These are phyloP conservation scores for Rickenella mellea DNA, from an alignment of 768 basidiomycete genomes.

Conservation along the genomic window DNA sequence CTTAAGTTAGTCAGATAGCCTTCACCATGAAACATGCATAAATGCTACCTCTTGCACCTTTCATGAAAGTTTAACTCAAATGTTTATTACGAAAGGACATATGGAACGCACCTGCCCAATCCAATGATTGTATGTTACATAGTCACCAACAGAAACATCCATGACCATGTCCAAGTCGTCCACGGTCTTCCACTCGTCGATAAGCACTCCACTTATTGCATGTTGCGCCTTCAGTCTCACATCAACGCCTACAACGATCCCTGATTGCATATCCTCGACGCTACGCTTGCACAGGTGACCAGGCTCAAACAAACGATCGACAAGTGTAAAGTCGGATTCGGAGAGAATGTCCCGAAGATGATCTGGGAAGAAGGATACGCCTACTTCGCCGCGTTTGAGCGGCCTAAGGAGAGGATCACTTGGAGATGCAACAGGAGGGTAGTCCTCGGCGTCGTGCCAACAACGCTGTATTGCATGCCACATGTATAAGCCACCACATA, in stretches of 20 bases:
- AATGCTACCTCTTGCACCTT: background rate
- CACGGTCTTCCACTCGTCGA: slow-evolving; percentile 55
- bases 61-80: background rate
- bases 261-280: slow-evolving; percentile 64
- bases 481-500: slow-evolving; percentile 1
- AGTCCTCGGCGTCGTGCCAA: slow-evolving; percentile 82
- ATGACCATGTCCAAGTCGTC: slow-evolving; percentile 47
- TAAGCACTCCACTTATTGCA: slow-evolving; percentile 50
- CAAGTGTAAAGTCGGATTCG: slow-evolving; percentile 58
- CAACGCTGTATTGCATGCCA: slow-evolving; percentile 45
- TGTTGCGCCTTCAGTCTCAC: slow-evolving; percentile 66
- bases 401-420: slow-evolving; percentile 70
- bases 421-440: slow-evolving; percentile 32
- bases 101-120: slow-evolving; percentile 75
- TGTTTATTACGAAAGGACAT: too few relatives aligned
- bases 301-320: slow-evolving; percentile 68
- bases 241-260: slow-evolving; percentile 56
- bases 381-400: slow-evolving; percentile 71
- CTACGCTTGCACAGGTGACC: slow-evolving; percentile 80
- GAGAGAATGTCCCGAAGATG: slow-evolving; percentile 57
- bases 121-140: slow-evolving; percentile 79
- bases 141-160: slow-evolving; percentile 70
- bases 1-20: background rate
- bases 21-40: background rate
- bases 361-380: slow-evolving; percentile 56